phyloP scores from a whole-genome alignment of 2,329 filamentous ascomycete genomes.

The Botrytis pseudocinerea region DNA sequence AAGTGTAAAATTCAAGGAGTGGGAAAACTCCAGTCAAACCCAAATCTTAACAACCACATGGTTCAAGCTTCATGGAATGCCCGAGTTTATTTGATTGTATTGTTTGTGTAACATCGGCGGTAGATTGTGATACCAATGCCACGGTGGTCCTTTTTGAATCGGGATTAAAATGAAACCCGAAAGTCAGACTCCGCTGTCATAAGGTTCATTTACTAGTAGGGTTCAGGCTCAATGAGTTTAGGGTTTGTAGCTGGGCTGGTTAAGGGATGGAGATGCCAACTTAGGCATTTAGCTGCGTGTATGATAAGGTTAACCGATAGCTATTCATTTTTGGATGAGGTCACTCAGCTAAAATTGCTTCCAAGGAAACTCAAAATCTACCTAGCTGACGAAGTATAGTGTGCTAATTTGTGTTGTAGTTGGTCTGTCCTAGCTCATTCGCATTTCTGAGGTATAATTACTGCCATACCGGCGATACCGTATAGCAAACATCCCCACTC shows the following conservation, averaged over 20 bases:
- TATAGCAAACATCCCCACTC: background rate
- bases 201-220: background rate
- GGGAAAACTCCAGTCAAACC: background rate
- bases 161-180: background rate
- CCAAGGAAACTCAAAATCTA: slow-evolving; percentile 7
- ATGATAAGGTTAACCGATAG: slow-evolving; percentile 10
- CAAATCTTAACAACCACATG: background rate
- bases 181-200: background rate
- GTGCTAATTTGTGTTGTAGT: background rate
- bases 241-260: background rate
- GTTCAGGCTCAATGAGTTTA: background rate
- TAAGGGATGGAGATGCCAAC: background rate
- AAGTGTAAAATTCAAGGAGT: background rate
- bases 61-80: background rate
- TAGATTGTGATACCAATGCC: background rate
- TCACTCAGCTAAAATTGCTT: background rate
- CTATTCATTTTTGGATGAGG: slow-evolving; percentile 3
- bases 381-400: background rate
- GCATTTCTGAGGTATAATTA: background rate
- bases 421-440: background rate
- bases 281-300: background rate
- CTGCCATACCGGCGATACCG: background rate
- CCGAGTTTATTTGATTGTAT: slow-evolving; percentile 1
- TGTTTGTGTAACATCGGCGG: background rate
- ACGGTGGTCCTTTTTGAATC: background rate